Percentiles rank a stretch among this genome's conserved stretches.
phyloP scores from a whole-genome alignment of 805 yeast genomes.

The Myxozyma udenii region DNA sequence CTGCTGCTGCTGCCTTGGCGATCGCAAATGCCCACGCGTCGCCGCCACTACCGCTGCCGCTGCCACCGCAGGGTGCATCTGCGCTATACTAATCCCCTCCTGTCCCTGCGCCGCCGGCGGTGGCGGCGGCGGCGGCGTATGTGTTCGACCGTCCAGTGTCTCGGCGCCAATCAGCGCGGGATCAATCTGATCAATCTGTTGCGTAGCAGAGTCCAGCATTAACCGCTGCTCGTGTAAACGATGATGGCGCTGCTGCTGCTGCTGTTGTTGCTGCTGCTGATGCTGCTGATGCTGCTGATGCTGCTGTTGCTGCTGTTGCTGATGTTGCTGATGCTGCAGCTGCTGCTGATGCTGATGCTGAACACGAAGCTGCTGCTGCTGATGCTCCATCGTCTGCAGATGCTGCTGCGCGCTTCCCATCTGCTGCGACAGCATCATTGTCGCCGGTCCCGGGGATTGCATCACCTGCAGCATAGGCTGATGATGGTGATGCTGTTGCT shows the following conservation, averaged over 20 bases:
- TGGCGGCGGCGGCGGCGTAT: conserved; percentile 8
- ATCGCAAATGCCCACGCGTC: too few species aligned
- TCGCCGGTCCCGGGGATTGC: background rate
- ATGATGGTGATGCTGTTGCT: background rate
- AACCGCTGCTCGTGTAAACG: background rate
- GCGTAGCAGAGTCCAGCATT: conserved; percentile 16
- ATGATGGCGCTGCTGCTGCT: too few species aligned
- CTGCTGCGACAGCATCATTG: background rate
- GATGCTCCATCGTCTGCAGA: background rate
- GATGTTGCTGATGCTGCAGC: background rate
- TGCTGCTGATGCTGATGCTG: conserved; percentile 13
- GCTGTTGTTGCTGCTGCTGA: conserved; percentile 3
- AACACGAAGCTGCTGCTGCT: too few species aligned
- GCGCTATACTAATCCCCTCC: background rate
- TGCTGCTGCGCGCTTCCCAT: background rate
- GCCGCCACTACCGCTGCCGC: too few species aligned
- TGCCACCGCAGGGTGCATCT: background rate
- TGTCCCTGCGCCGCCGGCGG: conserved; percentile 4
- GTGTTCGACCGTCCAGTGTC: conserved; percentile 5
- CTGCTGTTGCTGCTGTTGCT: conserved; percentile 3
- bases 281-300: conserved; percentile 3
- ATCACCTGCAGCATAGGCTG: conserved; percentile 2
- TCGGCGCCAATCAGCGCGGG: conserved; percentile 24
- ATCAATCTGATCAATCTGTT: conserved; percentile 15
- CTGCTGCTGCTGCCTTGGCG: too few species aligned